Percentiles rank a stretch among this genome's conserved stretches.
Conservation (phyloP, 176 grass and related monocot genomes). For the Oryza glumipatula region DNA sequence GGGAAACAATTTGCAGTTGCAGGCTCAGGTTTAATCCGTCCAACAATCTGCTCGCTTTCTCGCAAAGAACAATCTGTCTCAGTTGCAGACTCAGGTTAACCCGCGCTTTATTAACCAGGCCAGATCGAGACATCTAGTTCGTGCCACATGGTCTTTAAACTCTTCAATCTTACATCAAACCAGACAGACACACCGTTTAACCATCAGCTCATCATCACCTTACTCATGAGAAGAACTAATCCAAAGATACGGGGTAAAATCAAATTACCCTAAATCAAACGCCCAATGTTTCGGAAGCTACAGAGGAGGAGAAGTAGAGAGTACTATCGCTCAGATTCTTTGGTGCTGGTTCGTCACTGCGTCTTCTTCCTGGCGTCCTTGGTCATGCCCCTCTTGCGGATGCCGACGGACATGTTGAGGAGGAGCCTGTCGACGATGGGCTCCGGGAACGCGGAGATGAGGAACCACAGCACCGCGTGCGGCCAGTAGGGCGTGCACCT, state of each 20-base stretch:
- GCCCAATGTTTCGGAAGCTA: background rate
- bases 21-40: too few relatives aligned
- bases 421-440: constrained; percentile 35
- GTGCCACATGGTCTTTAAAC: background rate
- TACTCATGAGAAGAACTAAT: background rate
- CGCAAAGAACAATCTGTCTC: background rate
- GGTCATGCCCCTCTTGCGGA: constrained; percentile 43
- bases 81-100: too few relatives aligned
- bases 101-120: too few relatives aligned
- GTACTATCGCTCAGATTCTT: background rate
- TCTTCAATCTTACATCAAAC: background rate
- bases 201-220: background rate
- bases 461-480: constrained; percentile 62
- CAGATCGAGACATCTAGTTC: too few relatives aligned
- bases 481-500: constrained; percentile 77
- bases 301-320: background rate
- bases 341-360: background rate
- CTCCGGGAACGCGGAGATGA: constrained; percentile 49
- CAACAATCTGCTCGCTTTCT: background rate
- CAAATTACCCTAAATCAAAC: too few relatives aligned
- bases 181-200: background rate
- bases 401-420: constrained; percentile 37
- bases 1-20: too few relatives aligned
- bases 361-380: constrained; percentile 47
- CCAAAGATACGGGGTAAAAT: background rate